A percentile compares a stretch with the other conserved stretches of the same genome.
These are phyloP conservation scores for Ustilago trichophora DNA, from an alignment of 1,284 basidiomycete genomes.

Conservation along the genomic window DNA sequence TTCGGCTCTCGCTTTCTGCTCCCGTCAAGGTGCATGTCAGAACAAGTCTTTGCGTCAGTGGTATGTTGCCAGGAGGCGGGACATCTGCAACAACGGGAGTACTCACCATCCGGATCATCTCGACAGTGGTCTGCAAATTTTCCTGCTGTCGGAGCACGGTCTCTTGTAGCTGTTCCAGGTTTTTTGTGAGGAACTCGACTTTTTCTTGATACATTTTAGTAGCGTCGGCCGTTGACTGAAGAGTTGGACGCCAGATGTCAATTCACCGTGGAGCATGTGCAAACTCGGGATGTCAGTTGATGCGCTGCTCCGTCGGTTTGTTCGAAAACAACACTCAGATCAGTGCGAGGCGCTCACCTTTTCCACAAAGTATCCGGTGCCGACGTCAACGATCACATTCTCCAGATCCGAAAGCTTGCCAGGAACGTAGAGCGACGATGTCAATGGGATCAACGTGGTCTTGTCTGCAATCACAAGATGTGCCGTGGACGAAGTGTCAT, in stretches of 20 bases:
- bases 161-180: conserved; percentile 62
- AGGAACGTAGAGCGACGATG: conserved; percentile 92
- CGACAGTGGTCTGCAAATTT: conserved; percentile 60
- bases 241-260: too few species aligned
- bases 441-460: conserved; percentile 87
- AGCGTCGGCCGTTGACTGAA: conserved; percentile 55
- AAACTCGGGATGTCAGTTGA: too few species aligned
- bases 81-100: background rate
- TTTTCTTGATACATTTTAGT: conserved; percentile 59
- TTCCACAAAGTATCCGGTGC: conserved; percentile 94
- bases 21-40: background rate
- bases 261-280: too few species aligned
- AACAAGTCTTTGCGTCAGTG: background rate
- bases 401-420: conserved; percentile 84
- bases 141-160: conserved; percentile 64
- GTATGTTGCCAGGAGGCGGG: too few species aligned
- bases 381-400: conserved; percentile 91
- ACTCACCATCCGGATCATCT: conserved; percentile 62
- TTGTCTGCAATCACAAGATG: too few species aligned
- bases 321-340: background rate
- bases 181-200: conserved; percentile 59
- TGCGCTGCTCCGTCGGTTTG: too few species aligned
- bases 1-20: conserved; percentile 42
- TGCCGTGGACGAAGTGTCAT: too few species aligned
- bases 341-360: conserved; percentile 73